Evolutionary conservation across 306 rosid species (phyloP).

Genomic region (Leucaena leucocephala): DNA sequence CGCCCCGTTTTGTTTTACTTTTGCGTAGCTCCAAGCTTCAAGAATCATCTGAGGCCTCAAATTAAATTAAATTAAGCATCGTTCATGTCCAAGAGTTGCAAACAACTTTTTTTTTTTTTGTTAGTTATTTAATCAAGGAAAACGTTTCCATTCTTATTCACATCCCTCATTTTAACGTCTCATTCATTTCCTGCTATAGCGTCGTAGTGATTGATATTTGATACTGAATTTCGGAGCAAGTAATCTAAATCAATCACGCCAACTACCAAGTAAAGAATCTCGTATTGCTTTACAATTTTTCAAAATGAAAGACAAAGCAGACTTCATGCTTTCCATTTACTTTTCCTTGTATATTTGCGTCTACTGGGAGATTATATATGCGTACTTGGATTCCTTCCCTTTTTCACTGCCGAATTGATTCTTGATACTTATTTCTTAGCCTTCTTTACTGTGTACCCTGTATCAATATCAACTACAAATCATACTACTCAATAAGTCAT

Average conservation of each 20-base stretch:
- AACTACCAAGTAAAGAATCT: slow-evolving; percentile 39
- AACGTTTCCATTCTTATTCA: neutral
- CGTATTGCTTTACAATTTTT: slow-evolving; percentile 6
- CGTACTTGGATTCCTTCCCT: neutral
- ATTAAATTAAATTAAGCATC: neutral
- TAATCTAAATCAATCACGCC: slow-evolving; percentile 11
- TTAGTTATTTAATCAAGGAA: neutral
- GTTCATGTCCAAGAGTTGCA: neutral
- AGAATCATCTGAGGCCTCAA: neutral
- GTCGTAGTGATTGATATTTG: neutral
- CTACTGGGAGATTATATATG: neutral
- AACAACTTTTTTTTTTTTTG: neutral
- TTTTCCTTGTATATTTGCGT: neutral
- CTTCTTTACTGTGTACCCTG: neutral
- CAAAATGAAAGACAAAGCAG: neutral
- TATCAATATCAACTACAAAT: neutral
- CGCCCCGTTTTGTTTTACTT: neutral
- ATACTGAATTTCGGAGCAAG: slow-evolving; percentile 22
- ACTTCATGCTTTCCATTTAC: slow-evolving; percentile 21
- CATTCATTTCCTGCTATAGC: neutral
- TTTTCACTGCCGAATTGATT: neutral
- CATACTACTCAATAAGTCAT: neutral
- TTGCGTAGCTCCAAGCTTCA: neutral
- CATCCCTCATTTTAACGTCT: neutral
- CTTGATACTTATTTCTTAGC: neutral